phyloP scores from a whole-genome alignment of 2,329 filamentous ascomycete genomes.

The Penicillium sclerotiorum region DNA sequence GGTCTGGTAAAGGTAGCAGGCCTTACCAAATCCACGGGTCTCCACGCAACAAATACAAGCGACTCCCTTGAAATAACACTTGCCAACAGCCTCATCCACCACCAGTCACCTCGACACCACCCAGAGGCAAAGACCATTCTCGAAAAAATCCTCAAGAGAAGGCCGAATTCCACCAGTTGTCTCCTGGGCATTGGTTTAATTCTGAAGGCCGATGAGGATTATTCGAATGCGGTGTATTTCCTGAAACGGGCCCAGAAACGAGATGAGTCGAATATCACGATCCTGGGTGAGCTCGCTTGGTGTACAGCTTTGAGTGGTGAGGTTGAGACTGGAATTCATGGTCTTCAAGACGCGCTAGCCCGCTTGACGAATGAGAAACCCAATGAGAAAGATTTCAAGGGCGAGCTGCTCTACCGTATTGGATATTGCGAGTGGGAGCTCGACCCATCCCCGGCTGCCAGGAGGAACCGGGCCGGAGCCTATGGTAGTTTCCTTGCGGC shows the following conservation, averaged over 20 bases:
- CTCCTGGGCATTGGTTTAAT: slow-evolving; percentile 90
- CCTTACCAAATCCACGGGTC: slow-evolving; percentile 67
- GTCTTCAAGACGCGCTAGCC: slow-evolving; percentile 70
- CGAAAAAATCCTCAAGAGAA: slow-evolving; percentile 74
- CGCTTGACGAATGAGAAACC: slow-evolving; percentile 64
- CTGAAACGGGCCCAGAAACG: slow-evolving; percentile 73
- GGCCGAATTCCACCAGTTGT: slow-evolving; percentile 75
- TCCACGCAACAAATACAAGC: slow-evolving; percentile 68
- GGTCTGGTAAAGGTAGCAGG: slow-evolving; percentile 64
- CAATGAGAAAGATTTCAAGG: slow-evolving; percentile 70
- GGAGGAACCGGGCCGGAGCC: slow-evolving; percentile 78
- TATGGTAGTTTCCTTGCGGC: slow-evolving; percentile 83
- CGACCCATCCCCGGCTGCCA: slow-evolving; percentile 70
- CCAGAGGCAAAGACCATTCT: slow-evolving; percentile 86
- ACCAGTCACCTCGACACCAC: slow-evolving; percentile 88
- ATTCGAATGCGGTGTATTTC: slow-evolving; percentile 77
- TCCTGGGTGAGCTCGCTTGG: slow-evolving; percentile 89
- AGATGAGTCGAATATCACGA: slow-evolving; percentile 73
- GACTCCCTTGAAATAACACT: slow-evolving; percentile 78
- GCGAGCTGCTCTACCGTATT: slow-evolving; percentile 83
- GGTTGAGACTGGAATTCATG: slow-evolving; percentile 65
- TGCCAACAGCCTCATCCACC: slow-evolving; percentile 84
- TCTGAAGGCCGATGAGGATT: slow-evolving; percentile 91
- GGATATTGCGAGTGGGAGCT: slow-evolving; percentile 86
- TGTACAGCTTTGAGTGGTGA: slow-evolving; percentile 83